A percentile compares a stretch with the other conserved stretches of the same genome.
These are phyloP conservation scores for Elongisporangium undulatum DNA, from an alignment of 352 stramenopile species.

Conservation along the genomic window DNA sequence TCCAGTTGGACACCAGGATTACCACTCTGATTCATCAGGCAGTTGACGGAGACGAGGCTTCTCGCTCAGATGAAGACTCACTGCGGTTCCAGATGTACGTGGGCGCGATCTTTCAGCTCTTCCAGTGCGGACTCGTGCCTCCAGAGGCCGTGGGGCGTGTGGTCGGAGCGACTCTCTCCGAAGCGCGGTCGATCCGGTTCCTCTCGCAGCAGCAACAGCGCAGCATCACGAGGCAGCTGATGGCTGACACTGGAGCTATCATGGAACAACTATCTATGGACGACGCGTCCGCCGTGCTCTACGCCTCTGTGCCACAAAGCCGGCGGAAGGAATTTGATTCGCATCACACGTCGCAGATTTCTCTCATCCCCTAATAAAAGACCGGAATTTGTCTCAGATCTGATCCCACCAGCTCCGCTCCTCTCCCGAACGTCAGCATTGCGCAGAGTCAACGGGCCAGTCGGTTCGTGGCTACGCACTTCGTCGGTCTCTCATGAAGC, in stretches of 20 bases:
- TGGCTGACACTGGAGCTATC: slow-evolving; percentile 7
- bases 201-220: slow-evolving; percentile 9
- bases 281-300: slow-evolving; percentile 9
- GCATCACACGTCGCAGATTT: slow-evolving; percentile 6
- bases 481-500: slow-evolving; percentile 23
- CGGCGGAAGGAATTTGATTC: too few species aligned
- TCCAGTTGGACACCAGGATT: background rate
- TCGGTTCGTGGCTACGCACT: background rate
- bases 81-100: slow-evolving; percentile 14
- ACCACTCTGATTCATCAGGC: background rate
- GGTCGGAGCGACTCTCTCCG: slow-evolving; percentile 5
- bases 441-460: background rate
- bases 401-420: background rate
- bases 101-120: slow-evolving; percentile 8
- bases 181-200: slow-evolving; percentile 8
- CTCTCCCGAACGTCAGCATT: background rate
- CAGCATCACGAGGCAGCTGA: slow-evolving; percentile 9
- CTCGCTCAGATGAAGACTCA: slow-evolving; percentile 6
- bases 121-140: slow-evolving; percentile 2
- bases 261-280: slow-evolving; percentile 9
- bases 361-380: background rate
- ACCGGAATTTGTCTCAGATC: background rate
- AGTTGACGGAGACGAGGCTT: background rate
- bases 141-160: slow-evolving; percentile 8
- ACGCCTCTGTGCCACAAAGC: background rate